Evolutionary conservation across 371 early-diverging fungal genomes (phyloP), one percentile per base, ranked within the genome.

Genomic region (Zychaea mexicana): DNA sequence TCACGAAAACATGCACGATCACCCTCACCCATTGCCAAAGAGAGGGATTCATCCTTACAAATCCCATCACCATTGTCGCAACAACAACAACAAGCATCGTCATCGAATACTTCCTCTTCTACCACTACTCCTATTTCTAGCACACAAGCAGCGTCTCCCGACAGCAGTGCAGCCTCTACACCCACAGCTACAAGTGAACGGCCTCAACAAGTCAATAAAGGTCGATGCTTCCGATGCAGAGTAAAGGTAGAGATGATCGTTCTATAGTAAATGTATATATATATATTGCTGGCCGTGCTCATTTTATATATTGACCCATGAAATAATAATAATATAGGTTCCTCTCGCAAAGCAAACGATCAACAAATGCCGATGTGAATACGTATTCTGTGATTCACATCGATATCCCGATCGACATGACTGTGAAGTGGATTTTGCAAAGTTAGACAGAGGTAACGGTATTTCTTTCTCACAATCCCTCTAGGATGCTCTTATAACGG

Each of bases 331-430:
- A 42, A 42, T n/a, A 42, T 65, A 86, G 84, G 81, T 93, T 36
- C 91, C 90, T 47, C 77, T 92, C 46, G 91, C 89, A 56, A 93
- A 93, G 76, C 93, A 93, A 78, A 84, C 88, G 8, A 87, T 85
- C 58, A 92, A 92, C 80, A 90, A 87, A 74, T 93, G 94, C 72
- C 85, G 90, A 57, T 93, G 94, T 69, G 81, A 85, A 55, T 90
- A 88, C 68, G 86, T 92, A 33, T 93, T 87, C 68, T 93, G 94
- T 69, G 94, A 93, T 65, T 73, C 82, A 26, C 94, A 93, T 76
- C 88, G 88, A 60, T 86, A 84, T 60, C 89, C 90, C 24, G 85
- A 89, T 61, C 84, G 88, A 58, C 93, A 93, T 71, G 87, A 89
- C 59, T 93, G 93, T 68, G 85, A 87, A 55, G 84, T 92, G 65